Percentiles rank a stretch among this genome's conserved stretches.
These are phyloP conservation scores for Fusarium decemcellulare DNA, from an alignment of 2,329 filamentous ascomycete species.

Conservation along the genomic window DNA sequence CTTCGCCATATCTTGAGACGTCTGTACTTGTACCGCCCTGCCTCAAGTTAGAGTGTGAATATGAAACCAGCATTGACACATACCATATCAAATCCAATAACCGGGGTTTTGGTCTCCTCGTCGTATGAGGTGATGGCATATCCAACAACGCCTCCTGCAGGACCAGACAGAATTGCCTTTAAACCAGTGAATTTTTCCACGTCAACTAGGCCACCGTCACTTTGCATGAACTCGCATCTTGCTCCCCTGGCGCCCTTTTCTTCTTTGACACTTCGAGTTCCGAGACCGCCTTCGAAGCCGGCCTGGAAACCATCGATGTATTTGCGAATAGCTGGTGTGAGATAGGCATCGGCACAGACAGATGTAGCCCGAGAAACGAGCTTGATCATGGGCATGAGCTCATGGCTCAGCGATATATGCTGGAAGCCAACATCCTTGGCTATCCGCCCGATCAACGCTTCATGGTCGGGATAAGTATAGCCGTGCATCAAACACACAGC, in stretches of 20 bases:
- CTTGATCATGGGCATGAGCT: constrained; percentile 62
- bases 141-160: constrained; percentile 93
- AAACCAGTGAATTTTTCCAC: constrained; percentile 88
- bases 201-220: constrained; percentile 81
- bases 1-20: constrained; percentile 87
- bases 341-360: constrained; percentile 60
- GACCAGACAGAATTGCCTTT: constrained; percentile 88
- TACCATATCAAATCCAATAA: constrained; percentile 95
- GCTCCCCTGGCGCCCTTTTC: constrained; percentile 77
- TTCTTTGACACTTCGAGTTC: constrained; percentile 79
- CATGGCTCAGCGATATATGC: constrained; percentile 76
- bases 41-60: constrained; percentile 20
- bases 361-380: constrained; percentile 59
- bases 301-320: constrained; percentile 80
- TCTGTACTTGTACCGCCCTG: constrained; percentile 89
- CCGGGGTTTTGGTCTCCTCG: constrained; percentile 82
- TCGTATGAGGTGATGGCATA: constrained; percentile 95
- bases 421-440: constrained; percentile 81
- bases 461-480: constrained; percentile 91
- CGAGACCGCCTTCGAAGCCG: constrained; percentile 86
- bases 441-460: constrained; percentile 81
- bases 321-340: constrained; percentile 59
- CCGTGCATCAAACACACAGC: constrained; percentile 94
- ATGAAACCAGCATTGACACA: constrained; percentile 1
- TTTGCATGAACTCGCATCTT: constrained; percentile 96